Evolutionary conservation across 2,329 filamentous ascomycete species (phyloP), one percentile per base, ranked within the genome.

Genomic region (Reticulascus tulasneorum): DNA sequence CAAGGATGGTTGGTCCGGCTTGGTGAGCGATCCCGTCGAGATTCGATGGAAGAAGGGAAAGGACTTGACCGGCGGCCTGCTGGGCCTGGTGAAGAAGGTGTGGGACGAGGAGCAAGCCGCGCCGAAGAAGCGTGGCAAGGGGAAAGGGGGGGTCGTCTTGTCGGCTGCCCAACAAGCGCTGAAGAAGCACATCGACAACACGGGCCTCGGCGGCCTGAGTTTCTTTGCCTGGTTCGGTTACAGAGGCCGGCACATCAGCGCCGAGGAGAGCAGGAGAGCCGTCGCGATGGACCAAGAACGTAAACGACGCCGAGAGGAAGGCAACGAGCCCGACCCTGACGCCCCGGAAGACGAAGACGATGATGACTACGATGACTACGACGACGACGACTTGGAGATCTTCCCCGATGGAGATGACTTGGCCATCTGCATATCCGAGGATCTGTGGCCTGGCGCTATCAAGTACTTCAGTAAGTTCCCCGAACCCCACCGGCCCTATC

Each of bases 211-310:
- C 29, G 80, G 75, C 6, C 57, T 81, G 33, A 89, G 83, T 64
- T 95, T 96, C 73, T 96, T 96, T 58, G 79, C 81, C 39, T 93
- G 84, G 76, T 96, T 96, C 59, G 86, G 84, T 35, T 96, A 82
- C 67, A 78, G 73, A 44, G 86, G 79, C 46, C 69, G 77, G 46
- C 77, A 77, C 53, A 67, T 95, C 50, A 77, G 75, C 29, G 82
- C 78, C 3, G 84, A 86, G 61, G 85, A 94, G 71, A 83, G 76
- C 50, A 66, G 66, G 47, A 66, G 73, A 43, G 83, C 81, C 7
- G 62, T 58, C 17, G 75, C 78, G 61, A 71, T 78, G 51, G 76
- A 84, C 49, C 62, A 70, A 32, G 75, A 81, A 64, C 69, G 68
- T 50, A 73, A 77, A 46, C 52, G 64, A 53, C 59, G 60, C 35